Conservation (phyloP, 2,329 filamentous ascomycete genomes). For the Penicillium sp. region DNA sequence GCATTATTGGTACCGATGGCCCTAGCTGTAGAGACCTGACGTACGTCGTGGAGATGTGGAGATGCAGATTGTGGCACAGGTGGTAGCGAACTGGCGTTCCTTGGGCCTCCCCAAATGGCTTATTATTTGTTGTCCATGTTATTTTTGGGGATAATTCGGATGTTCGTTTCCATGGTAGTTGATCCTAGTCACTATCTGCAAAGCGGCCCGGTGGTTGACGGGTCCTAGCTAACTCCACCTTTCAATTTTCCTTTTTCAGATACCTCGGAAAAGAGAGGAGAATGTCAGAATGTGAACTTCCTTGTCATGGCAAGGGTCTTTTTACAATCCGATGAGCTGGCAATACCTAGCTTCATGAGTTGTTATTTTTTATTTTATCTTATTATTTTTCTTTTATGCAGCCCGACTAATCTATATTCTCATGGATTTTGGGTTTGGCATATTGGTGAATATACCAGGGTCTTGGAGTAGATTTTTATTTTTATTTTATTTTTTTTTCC, state of each 20-base stretch:
- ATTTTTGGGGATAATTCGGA: background rate
- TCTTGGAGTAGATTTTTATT: background rate
- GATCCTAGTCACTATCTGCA: background rate
- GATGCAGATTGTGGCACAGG: background rate
- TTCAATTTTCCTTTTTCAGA: background rate
- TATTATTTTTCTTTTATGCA: constrained; percentile 7
- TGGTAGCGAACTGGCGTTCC: constrained; percentile 4
- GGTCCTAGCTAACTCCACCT: background rate
- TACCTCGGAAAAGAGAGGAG: background rate
- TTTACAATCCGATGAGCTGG: background rate
- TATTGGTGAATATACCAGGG: background rate
- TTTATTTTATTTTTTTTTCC: background rate
- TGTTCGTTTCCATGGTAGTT: background rate
- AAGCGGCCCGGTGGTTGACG: constrained; percentile 4
- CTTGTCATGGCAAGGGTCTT: background rate
- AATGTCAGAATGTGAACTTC: background rate
- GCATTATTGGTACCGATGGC: background rate
- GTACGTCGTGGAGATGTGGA: background rate
- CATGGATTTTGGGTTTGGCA: background rate
- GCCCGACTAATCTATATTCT: constrained; percentile 10
- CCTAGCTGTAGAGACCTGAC: background rate
- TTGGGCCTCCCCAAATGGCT: background rate
- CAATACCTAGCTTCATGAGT: background rate
- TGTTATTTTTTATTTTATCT: background rate
- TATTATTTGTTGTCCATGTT: background rate